A percentile compares a stretch with the other conserved stretches of the same genome.
Conservation (phyloP, 441 rosid genomes). For the Gossypium lobatum region DNA sequence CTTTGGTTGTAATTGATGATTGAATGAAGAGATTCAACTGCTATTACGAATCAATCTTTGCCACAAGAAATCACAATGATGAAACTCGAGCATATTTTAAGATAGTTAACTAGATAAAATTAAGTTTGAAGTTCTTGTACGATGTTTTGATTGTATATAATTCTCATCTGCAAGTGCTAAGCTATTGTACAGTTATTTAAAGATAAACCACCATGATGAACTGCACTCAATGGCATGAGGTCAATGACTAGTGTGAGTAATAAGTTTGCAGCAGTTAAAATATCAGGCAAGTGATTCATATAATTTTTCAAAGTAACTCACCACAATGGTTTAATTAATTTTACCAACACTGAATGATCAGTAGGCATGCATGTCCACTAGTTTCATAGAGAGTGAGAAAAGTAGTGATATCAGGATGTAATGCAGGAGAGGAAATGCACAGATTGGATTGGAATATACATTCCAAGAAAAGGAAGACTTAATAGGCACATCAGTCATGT, state of each 20-base stretch:
- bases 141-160: background rate
- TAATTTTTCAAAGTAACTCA: background rate
- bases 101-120: background rate
- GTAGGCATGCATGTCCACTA: background rate
- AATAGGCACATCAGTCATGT: slow-evolving; percentile 10
- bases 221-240: background rate
- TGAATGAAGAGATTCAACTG: background rate
- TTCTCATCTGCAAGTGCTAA: background rate
- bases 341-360: background rate
- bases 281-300: background rate
- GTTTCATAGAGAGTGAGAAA: background rate
- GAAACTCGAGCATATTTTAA: background rate
- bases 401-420: background rate
- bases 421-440: background rate
- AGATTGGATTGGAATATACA: slow-evolving; percentile 1
- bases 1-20: background rate
- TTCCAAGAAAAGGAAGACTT: background rate
- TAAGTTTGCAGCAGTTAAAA: background rate
- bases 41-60: background rate
- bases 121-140: background rate
- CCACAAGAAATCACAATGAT: background rate
- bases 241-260: background rate
- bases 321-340: background rate
- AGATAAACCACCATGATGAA: background rate
- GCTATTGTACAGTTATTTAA: background rate